Evolutionary conservation across 2,329 filamentous ascomycete genomes (phyloP).

Genomic region (Cryphonectria naterciae): DNA sequence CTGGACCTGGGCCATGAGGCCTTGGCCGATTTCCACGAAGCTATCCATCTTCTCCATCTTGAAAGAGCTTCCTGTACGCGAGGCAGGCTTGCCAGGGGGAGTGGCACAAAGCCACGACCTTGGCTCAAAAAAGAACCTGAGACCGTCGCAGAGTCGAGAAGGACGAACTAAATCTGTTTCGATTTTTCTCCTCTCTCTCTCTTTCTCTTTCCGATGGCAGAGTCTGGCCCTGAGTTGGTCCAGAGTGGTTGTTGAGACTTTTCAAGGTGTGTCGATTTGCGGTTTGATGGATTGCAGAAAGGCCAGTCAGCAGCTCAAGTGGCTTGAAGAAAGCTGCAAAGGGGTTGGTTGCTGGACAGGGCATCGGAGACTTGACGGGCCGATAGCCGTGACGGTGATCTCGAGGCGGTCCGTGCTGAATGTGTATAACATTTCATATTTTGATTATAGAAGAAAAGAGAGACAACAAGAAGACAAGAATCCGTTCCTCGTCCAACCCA

Average conservation of each 20-base stretch:
- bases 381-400: neutral
- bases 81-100: neutral
- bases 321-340: neutral
- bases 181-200: neutral
- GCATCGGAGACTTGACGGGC: conserved; percentile 1
- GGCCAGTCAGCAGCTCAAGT: conserved; percentile 4
- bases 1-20: conserved; percentile 16
- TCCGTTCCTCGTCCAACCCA: no score
- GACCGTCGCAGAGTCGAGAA: neutral
- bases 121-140: neutral
- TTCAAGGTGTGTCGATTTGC: neutral
- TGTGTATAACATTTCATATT: neutral
- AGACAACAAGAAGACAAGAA: neutral
- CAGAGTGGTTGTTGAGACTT: neutral
- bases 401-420: neutral
- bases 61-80: neutral
- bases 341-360: neutral
- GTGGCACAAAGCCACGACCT: neutral
- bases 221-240: neutral
- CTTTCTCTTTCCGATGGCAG: neutral
- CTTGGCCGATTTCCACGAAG: neutral
- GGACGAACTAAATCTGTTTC: no score
- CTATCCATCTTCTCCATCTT: conserved; percentile 14
- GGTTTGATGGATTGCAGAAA: neutral
- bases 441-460: no score